A percentile compares a stretch with the other conserved stretches of the same genome.
phyloP scores from a whole-genome alignment of 345 rosid species.

The Syzygium aromaticum region DNA sequence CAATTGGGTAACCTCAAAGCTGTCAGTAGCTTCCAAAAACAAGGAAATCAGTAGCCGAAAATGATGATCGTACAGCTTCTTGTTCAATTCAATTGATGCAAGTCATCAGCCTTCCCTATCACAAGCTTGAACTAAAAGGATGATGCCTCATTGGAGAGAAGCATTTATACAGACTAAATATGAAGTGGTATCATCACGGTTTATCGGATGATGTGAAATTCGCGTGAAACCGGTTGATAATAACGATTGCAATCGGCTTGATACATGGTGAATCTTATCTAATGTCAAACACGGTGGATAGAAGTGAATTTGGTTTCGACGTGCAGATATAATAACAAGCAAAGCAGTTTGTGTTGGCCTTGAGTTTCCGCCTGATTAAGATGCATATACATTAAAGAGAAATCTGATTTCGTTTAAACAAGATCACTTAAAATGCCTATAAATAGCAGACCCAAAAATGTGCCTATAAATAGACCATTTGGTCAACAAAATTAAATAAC shows the following conservation, averaged over 20 bases:
- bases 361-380: not conserved
- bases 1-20: not conserved
- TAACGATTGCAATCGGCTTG: not conserved
- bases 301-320: not conserved
- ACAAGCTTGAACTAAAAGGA: no score
- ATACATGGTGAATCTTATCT: not conserved
- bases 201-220: not conserved
- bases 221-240: not conserved
- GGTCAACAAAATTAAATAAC: not conserved
- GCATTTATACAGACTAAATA: no score
- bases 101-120: not conserved
- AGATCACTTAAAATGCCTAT: not conserved
- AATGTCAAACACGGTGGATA: rapidly evolving
- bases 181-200: not conserved
- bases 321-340: not conserved
- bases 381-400: not conserved
- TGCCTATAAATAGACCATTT: not conserved
- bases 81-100: not conserved
- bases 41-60: not conserved
- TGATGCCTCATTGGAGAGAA: no score
- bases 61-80: not conserved
- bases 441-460: no score
- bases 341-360: not conserved
- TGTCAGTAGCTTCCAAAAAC: not conserved
- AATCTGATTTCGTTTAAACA: not conserved